Base-by-base conservation (phyloP, 176 grass and related monocot genomes). In the Zea luxurians region DNA sequence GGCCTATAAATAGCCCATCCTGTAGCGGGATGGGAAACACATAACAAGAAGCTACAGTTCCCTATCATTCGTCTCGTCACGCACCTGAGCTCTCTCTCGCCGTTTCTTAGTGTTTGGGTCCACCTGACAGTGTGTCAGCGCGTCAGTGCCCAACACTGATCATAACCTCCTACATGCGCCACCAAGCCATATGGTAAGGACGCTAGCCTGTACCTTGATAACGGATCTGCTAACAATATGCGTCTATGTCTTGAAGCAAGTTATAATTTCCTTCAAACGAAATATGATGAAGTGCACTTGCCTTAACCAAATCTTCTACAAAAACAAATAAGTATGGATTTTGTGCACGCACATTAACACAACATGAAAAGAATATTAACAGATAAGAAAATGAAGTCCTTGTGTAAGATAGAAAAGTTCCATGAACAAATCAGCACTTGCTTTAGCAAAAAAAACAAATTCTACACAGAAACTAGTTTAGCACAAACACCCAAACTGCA, bases 401-500 rank as follows among this genome's bases (percentile, higher is more conserved):
- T 27, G 53, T 13, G 68, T 64, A 41, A 20, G 46, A 76, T 4
- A 62, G 4, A 46, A 37, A 62, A 45, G 43, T 75, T 86, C 0
- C 62, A 55, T 43, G 3, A 64, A 16, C 20, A 54, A 63, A 20
- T 20, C 34, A 71, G 50, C 42, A 77, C 10, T 20, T 66, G 38
- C 54, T 20, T 8, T 59, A 21, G 55, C 55, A 59, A 37, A 42
- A 27, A 27, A 27, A 71, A 71, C 38, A 67, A 50, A 57, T 6
- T 15, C 15, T 64, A 65, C 4, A 61, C 48, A 82, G 47, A 73
- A 36, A 35, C 59, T 41, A 1, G 11, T 83, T 66, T 35, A 83
- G 58, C 17, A 83, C 40, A 47, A 37, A 61, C 17, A 66, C 9
- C 58, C 12, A 80, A 47, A 17, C 18, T 41, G 4, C 12, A 37